Evolutionary conservation across 2,329 filamentous ascomycete genomes (phyloP), one percentile per base, ranked within the genome.

Genomic region (Clarireedia homoeocarpa): DNA sequence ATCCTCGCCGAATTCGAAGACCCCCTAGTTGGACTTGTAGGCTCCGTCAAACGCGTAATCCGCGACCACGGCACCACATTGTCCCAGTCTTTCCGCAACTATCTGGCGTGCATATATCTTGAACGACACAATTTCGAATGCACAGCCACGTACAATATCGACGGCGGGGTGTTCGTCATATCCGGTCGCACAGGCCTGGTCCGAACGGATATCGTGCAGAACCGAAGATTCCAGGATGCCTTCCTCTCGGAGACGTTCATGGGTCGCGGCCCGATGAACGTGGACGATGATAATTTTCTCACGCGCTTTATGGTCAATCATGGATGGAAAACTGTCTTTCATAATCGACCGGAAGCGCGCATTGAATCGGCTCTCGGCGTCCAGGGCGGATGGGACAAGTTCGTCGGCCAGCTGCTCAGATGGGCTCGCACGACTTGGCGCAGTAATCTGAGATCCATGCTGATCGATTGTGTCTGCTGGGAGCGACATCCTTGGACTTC

Each of bases 121-220:
- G 75, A 80, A 61, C 77, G 82, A 0, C 80, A 84, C 66, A 84
- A 84, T 64, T 85, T 79, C 65, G 82, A 85, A 63, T 78, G 81
- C 52, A 74, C 77, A 0, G 72, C 79, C 0, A 78, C 77, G 6
- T 80, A 79, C 58, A 71, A 75, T 6, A 69, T 85, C 9, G 82
- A 85, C 56, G 80, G 80, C 7, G 80, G 79, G 9, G 73, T 82
- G 20, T 83, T 80, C 49, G 78, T 81, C 1, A 71, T 85, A 2
- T 83, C 80, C 0, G 79, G 80, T 0, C 74, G 81, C 5, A 84
- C 81, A 0, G 73, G 72, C 0, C 73, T 74, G 0, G 73, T 80
- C 55, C 76, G 80, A 12, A 75, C 80, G 0, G 27, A 64, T 0
- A 78, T 85, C 51, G 64, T 85, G 2, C 65, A 73, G 12, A 64